phyloP scores from a whole-genome alignment of 345 rosid genomes.

The Rhodamnia argentea region DNA sequence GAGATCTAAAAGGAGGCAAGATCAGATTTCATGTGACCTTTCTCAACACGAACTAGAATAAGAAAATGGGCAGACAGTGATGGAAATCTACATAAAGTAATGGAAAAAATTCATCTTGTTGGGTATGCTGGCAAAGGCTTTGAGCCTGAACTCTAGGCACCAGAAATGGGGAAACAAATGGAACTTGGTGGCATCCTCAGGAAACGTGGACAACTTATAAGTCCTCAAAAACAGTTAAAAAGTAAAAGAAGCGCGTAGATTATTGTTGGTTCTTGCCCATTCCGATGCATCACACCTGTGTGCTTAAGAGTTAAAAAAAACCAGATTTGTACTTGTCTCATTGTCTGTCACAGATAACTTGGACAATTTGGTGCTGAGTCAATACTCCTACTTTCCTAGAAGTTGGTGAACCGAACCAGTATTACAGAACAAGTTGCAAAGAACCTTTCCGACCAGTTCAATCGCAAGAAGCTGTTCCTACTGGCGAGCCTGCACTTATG shows the following conservation, averaged over 20 bases:
- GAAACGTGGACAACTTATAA: neutral
- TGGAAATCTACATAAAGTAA: neutral
- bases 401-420: neutral
- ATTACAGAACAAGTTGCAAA: neutral
- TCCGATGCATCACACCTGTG: neutral
- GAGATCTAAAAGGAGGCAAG: constrained; percentile 31
- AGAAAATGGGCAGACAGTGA: neutral
- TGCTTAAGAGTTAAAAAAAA: neutral
- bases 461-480: neutral
- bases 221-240: neutral
- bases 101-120: neutral
- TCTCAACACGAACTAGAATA: constrained; percentile 15
- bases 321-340: neutral
- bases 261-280: neutral
- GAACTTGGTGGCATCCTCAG: neutral
- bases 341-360: neutral
- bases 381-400: neutral
- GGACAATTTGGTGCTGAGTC: neutral
- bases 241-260: neutral
- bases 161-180: neutral
- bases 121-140: neutral
- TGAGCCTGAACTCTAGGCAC: neutral
- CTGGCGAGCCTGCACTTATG: neutral
- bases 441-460: neutral
- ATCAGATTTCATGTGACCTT: constrained; percentile 45